Evolutionary conservation across 768 basidiomycete species (phyloP), one percentile per base, ranked within the genome.

Genomic region (Fistulinella prunicolor): DNA sequence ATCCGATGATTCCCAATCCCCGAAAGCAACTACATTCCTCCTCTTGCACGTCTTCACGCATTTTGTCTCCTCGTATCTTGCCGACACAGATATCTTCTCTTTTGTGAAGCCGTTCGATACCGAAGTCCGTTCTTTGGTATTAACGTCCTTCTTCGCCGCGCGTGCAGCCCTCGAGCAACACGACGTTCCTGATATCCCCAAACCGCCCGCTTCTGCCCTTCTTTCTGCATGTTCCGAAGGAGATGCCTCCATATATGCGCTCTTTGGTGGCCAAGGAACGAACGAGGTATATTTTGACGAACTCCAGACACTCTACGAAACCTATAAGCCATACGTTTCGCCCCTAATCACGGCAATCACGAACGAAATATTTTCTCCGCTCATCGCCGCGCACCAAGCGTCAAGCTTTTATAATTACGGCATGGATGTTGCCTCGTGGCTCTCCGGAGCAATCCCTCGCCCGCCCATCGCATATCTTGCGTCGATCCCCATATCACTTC

Each of bases 221-320:
- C 69, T 94, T 48, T 67, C 73, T 10, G 83, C 85, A 32, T 81
- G 81, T 28, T 60, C 70, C 38, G 65, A 75, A n/a, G 79, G 80
- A 38, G 78, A 84, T 37, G 85, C 81, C 45, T 87, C 79, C 39
- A 72, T 97, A 59, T 97, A 88, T 70, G 95, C 92, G 43, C 74
- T 99, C 34, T 99, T 99, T 64, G 95, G 95, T 43, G 96, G 96
- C 13, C 96, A 99, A 70, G 96, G 96, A 49, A 91, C 88, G 50
- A 98, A 98, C 69, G 96, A 98, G 64, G 89, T 95, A 50, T 99
- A 98, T 73, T 93, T 97, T 66, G 90, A 95, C 66, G 96, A 98
- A 67, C 79, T 99, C 17, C 89, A 95, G 72, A 73, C 76, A 42
- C 83, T 98, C 43, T 94, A 89, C 70, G 87, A 96, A 70, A 88